Evolutionary conservation across 1,284 basidiomycete genomes (phyloP).

Genomic region (Boletus sp.): DNA sequence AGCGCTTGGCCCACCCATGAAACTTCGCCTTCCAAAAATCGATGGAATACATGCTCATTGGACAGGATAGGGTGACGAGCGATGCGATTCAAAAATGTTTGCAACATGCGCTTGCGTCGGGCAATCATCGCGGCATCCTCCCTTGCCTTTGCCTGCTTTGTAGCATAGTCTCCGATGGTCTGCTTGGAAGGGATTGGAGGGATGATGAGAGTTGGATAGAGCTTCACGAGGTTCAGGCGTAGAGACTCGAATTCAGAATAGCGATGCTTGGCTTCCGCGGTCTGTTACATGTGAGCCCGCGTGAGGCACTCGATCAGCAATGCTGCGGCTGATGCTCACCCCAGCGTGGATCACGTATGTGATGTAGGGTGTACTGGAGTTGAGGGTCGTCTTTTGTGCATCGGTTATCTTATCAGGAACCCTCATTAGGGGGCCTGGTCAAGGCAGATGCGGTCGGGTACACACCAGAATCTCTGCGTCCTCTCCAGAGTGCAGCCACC

Average conservation of each 20-base stretch:
- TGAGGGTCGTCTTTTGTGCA: constrained; percentile 90
- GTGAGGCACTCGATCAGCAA: constrained; percentile 6
- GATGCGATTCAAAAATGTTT: constrained; percentile 90
- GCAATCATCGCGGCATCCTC: constrained; percentile 94
- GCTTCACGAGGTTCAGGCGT: constrained; percentile 74
- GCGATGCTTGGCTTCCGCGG: constrained; percentile 80
- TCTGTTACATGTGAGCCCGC: constrained; percentile 42
- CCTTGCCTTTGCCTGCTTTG: constrained; percentile 95
- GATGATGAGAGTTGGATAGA: constrained; percentile 96
- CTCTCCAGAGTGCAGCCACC: constrained; percentile 74
- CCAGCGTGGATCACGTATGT: constrained; percentile 91
- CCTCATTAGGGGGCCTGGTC: constrained; percentile 13
- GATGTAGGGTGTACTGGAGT: constrained; percentile 86
- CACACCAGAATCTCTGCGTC: constrained; percentile 74
- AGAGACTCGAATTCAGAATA: constrained; percentile 98
- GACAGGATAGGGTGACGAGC: constrained; percentile 90
- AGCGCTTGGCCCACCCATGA: constrained; percentile 70
- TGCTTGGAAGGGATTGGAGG: constrained; percentile 98
- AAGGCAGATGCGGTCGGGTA: constrained; percentile 13
- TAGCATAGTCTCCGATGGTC: constrained; percentile 92
- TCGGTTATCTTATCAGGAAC: constrained; percentile 72
- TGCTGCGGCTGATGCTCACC: constrained; percentile 41
- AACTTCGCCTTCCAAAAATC: constrained; percentile 92
- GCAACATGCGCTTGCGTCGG: constrained; percentile 88
- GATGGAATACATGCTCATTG: constrained; percentile 91